Evolutionary conservation across 2,329 filamentous ascomycete genomes (phyloP).

Genomic region (Aureobasidium lini): DNA sequence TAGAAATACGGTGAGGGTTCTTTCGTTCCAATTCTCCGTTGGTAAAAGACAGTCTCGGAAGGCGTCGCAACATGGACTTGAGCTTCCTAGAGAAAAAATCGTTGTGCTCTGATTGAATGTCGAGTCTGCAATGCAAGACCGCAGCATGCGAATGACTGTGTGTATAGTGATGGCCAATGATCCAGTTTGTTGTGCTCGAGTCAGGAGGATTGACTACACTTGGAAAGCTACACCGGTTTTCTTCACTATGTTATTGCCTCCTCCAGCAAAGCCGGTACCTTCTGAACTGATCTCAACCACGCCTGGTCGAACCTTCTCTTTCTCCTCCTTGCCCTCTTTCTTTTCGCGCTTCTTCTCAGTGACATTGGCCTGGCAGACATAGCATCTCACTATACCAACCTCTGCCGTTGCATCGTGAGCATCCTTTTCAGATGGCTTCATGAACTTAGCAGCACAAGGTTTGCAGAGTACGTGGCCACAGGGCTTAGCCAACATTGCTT

Average conservation of each 20-base stretch:
- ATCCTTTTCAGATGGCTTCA: conserved; percentile 51
- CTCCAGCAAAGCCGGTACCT: conserved; percentile 85
- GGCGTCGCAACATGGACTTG: too few species aligned
- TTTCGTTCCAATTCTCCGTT: too few species aligned
- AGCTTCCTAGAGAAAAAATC: too few species aligned
- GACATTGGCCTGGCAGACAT: conserved; percentile 79
- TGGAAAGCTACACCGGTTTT: conserved; percentile 76
- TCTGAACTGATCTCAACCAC: conserved; percentile 75
- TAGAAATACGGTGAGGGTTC: not conserved
- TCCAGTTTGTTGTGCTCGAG: too few species aligned
- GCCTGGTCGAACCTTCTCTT: conserved; percentile 58
- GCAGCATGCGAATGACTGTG: too few species aligned
- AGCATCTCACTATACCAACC: conserved; percentile 58
- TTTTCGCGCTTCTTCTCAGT: conserved; percentile 34
- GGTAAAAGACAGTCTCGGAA: too few species aligned
- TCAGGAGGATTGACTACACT: conserved; percentile 43
- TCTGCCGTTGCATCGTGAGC: conserved; percentile 53
- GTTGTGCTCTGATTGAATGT: too few species aligned
- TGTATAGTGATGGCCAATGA: too few species aligned
- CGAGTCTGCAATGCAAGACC: too few species aligned
- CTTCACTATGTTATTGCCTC: conserved; percentile 75
- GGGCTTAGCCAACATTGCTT: conserved; percentile 73
- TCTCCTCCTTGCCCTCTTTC: conserved; percentile 33
- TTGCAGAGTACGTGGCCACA: conserved; percentile 91
- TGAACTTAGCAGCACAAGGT: conserved; percentile 75